Evolutionary conservation across 352 stramenopile species (phyloP), one percentile per base, ranked within the genome.

Genomic region (Aphanomyces invadans): DNA sequence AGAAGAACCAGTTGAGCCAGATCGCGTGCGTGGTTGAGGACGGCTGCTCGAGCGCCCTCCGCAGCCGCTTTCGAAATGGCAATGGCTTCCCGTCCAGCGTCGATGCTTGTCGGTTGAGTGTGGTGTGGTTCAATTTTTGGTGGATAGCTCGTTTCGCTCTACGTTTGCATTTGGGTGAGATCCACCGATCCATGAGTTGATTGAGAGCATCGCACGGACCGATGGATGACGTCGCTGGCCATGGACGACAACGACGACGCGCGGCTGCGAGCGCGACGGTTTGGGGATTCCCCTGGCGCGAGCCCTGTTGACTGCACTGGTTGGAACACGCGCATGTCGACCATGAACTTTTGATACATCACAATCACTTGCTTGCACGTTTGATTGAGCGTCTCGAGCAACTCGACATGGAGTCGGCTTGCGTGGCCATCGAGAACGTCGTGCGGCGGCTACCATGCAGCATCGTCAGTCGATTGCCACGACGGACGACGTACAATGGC

Each of bases 1-100:
- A 74, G 73, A 89, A 85, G 28, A 78, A 55, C 55, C 75, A 75
- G 68, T 90, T 92, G 28, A 89, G 62, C n/a, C 66, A 57, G 36
- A 31, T 65, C 11, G 59, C 42, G 4, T 65, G 59, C 32, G 12
- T n/a, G n/a, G n/a, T n/a, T n/a, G n/a, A 15, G 2, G 59, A 65
- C 28, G 59, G 25, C 17, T 65, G 59, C 33, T 26, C 23, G 17
- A 42, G 42, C 28, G 19, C 59, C 32, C 31, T 42, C 23, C 45
- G 46, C 26, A 59, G 25, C 11, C 42, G 59, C 59, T 52, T 26
- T 4, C 59, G 59, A 28, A 65, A 7, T 12, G 59, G 36, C 19
- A 25, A 26, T 29, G 19, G 45, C 31, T 46, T 31, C 62, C 17
- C 38, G 65, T 7, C 79, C 78, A 25, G 46, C 10, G n/a, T 25